phyloP scores from a whole-genome alignment of 306 rosid genomes.

The Prunus davidiana region DNA sequence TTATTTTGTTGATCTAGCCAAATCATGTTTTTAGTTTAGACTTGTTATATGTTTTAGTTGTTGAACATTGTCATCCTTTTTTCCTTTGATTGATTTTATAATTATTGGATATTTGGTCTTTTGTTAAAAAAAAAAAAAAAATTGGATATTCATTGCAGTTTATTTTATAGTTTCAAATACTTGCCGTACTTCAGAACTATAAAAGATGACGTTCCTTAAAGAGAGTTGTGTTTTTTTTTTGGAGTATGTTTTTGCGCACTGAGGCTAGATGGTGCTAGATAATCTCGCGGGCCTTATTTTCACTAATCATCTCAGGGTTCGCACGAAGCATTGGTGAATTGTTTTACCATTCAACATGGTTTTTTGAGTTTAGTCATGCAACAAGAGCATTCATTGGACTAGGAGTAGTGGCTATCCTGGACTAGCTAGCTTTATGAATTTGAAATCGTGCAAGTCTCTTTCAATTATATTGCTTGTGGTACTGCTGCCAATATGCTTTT shows the following conservation, averaged over 20 bases:
- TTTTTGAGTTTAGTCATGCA: background rate
- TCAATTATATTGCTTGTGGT: background rate
- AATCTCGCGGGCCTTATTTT: background rate
- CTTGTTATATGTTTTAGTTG: background rate
- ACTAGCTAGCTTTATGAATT: background rate
- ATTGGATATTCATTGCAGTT: background rate
- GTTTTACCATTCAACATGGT: background rate
- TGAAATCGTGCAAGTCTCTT: background rate
- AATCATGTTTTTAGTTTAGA: background rate
- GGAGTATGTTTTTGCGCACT: background rate
- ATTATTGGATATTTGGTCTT: background rate
- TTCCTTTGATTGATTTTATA: background rate
- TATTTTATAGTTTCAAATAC: background rate
- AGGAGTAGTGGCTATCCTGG: background rate
- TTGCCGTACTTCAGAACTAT: background rate
- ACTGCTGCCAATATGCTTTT: background rate
- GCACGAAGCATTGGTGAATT: background rate
- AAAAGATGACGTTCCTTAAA: background rate
- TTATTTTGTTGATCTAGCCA: slow-evolving; percentile 1
- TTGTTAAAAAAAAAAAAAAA: too few relatives aligned
- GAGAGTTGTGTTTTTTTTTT: background rate
- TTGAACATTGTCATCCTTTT: background rate
- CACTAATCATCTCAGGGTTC: background rate
- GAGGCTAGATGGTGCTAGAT: slow-evolving; percentile 2
- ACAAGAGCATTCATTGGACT: background rate